Base-by-base conservation (phyloP, 208 protist species). In the Leishmania arabica region DNA sequence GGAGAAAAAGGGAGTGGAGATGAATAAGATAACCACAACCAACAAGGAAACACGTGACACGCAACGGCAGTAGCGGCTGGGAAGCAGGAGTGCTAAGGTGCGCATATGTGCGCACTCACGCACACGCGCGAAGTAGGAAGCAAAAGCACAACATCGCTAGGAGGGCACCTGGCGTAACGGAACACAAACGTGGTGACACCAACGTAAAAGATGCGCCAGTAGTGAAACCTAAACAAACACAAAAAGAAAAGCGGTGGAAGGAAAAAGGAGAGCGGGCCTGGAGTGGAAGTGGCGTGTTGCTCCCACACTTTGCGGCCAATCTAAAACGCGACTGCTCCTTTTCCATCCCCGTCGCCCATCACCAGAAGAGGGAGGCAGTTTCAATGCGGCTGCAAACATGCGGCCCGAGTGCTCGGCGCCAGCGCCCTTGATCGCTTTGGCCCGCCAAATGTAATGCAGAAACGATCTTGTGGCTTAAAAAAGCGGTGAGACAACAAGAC, bases 401-500 rank as follows among this genome's bases (percentile, higher is more conserved):
- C 9, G 19, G 3, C 24, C 2, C 0, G 27, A 3, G n/a, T 11
- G 9, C 60, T 9, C n/a, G 0, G 7, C 8, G 58, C 13, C n/a
- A 24, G 24, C n/a, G 42, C 42, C 21, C 3, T 47, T 49, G 4
- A n/a, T 13, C 0, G 37, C n/a, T 31, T 68, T 21, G 73, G 8
- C 65, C 64, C 31, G 72, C 27, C 40, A 72, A 11, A 1, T 47
- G 31, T 9, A 62, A 51, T 1, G 73, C 13, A 13, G 56, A 51
- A 4, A 51, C 73, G 4, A 9, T n/a, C 62, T 77, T n/a, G 27
- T 77, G 60, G 40, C 49, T n/a, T 49, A 82, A 93, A 68, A 68
- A 90, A 91, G 42, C 82, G 73, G 0, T 66, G 75, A 70, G 90
- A 82, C 34, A 74, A 82, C 34, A 69, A 81, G 24, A 70, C 79